Percentiles rank a stretch among this genome's conserved stretches.
Evolutionary conservation across 495 filamentous ascomycete species (phyloP).

Genomic region (Penicillium silybi): DNA sequence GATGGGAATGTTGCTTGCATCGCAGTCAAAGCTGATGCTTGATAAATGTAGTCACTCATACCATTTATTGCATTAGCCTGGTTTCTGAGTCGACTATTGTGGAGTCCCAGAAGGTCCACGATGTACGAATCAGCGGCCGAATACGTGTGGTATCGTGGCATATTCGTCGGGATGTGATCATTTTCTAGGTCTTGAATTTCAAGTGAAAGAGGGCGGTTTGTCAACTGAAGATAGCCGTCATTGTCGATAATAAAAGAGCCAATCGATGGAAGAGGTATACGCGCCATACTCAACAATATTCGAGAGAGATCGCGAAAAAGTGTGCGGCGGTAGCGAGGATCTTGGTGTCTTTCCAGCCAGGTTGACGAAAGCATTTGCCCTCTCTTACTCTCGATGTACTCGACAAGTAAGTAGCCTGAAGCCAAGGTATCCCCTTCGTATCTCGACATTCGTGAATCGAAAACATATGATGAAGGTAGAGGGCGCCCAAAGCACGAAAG

Average conservation of each 20-base stretch:
- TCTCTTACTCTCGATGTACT: slow-evolving; percentile 24
- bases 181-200: slow-evolving; percentile 31
- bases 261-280: slow-evolving; percentile 24
- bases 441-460: slow-evolving; percentile 3
- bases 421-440: slow-evolving; percentile 1
- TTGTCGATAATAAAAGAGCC: slow-evolving; percentile 23
- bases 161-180: slow-evolving; percentile 30
- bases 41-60: slow-evolving; percentile 20
- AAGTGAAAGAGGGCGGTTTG: slow-evolving; percentile 28
- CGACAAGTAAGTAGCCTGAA: slow-evolving; percentile 31
- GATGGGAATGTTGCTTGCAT: neutral
- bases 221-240: slow-evolving; percentile 20
- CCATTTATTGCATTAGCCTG: slow-evolving; percentile 23
- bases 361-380: slow-evolving; percentile 33
- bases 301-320: slow-evolving; percentile 28
- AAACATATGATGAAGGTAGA: slow-evolving; percentile 22
- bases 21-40: slow-evolving; percentile 17
- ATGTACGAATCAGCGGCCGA: slow-evolving; percentile 28
- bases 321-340: slow-evolving; percentile 17
- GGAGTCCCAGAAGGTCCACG: slow-evolving; percentile 20
- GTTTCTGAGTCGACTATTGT: slow-evolving; percentile 23
- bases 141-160: slow-evolving; percentile 28
- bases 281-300: slow-evolving; percentile 21
- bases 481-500: slow-evolving; percentile 20
- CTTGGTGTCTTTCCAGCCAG: slow-evolving; percentile 23